A percentile compares a stretch with the other conserved stretches of the same genome.
Evolutionary conservation across 1,284 basidiomycete species (phyloP).

Genomic region (Ceratorhiza oryzae-sativae): DNA sequence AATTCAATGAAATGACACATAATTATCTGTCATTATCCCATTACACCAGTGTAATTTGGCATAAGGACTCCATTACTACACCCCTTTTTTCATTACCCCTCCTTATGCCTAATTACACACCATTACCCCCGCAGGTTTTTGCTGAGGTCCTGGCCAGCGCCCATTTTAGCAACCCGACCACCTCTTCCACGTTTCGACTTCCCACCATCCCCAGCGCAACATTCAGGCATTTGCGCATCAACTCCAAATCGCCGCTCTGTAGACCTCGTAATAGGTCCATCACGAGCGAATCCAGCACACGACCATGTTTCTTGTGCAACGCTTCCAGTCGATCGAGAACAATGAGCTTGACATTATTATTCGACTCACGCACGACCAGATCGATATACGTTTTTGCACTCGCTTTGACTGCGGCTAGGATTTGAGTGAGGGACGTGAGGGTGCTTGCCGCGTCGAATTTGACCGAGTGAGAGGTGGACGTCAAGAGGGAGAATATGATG

Average conservation of each 20-base stretch:
- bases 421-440: constrained; percentile 93
- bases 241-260: constrained; percentile 93
- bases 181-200: constrained; percentile 96
- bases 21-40: no score
- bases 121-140: no score
- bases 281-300: constrained; percentile 89
- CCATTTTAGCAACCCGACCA: constrained; percentile 96
- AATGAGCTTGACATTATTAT: constrained; percentile 99
- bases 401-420: constrained; percentile 95
- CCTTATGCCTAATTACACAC: no score
- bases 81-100: no score
- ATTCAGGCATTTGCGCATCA: constrained; percentile 88
- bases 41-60: no score
- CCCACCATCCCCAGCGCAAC: constrained; percentile 95
- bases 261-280: constrained; percentile 97
- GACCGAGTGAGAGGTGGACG: constrained; percentile 90
- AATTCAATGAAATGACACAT: no score
- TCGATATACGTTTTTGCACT: constrained; percentile 90
- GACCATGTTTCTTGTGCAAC: constrained; percentile 88
- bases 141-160: no score
- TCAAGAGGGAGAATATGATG: constrained; percentile 93
- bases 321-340: constrained; percentile 92
- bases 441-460: constrained; percentile 99
- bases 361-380: constrained; percentile 92
- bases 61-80: no score